Percentiles rank a stretch among this genome's conserved stretches.
Conservation (phyloP, 2,329 filamentous ascomycete species). For the Dothistroma septosporum region DNA sequence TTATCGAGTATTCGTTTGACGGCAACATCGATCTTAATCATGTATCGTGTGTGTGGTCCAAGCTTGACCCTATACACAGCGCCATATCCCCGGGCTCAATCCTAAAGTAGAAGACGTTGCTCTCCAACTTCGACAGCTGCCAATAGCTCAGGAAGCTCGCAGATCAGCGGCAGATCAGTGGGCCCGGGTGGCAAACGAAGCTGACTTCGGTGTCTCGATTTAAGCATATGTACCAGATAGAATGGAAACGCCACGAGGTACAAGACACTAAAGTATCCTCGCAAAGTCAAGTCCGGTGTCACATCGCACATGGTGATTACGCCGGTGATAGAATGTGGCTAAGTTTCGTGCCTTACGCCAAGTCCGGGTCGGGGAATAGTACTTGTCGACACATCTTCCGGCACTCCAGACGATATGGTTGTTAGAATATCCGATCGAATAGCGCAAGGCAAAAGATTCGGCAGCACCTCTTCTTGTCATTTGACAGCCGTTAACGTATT, state of each 20-base stretch:
- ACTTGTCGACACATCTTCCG: too few relatives aligned
- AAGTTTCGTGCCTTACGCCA: too few relatives aligned
- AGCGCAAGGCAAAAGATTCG: too few relatives aligned
- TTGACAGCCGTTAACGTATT: too few relatives aligned
- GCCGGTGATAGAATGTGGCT: not conserved
- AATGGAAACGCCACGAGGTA: not conserved
- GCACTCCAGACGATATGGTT: too few relatives aligned
- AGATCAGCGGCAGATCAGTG: not conserved
- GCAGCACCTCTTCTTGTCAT: too few relatives aligned
- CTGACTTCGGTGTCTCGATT: not conserved
- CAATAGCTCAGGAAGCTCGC: conserved; percentile 5
- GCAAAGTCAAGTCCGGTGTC: not conserved
- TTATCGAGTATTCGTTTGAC: conserved; percentile 12
- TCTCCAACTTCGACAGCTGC: conserved; percentile 4
- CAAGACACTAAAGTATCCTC: not conserved
- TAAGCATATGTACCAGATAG: not conserved
- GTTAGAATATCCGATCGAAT: too few relatives aligned
- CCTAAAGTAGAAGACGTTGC: conserved; percentile 8
- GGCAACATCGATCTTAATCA: conserved; percentile 8
- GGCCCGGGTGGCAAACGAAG: not conserved
- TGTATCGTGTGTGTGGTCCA: conserved; percentile 7
- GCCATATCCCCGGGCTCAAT: conserved; percentile 7
- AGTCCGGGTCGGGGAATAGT: too few relatives aligned
- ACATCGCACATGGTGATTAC: not conserved
- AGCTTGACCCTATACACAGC: conserved; percentile 9